phyloP scores from a whole-genome alignment of 306 rosid species.

The Ormosia semicastrata region DNA sequence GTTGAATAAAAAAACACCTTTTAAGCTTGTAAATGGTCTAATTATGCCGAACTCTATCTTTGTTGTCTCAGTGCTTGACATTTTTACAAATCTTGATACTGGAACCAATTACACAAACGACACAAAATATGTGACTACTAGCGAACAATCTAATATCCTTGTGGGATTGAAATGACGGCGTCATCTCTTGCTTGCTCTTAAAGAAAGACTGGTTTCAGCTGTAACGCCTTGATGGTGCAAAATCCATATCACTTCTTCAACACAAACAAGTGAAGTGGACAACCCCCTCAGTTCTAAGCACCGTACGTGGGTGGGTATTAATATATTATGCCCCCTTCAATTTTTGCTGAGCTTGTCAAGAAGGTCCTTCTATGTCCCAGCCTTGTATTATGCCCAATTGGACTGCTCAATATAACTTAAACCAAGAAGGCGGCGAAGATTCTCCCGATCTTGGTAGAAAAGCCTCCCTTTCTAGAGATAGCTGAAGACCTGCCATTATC shows the following conservation, averaged over 20 bases:
- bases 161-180: background rate
- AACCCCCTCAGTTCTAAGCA: background rate
- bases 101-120: background rate
- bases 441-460: slow-evolving; percentile 55
- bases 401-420: slow-evolving; percentile 40
- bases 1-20: too few species aligned
- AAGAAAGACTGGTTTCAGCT: background rate
- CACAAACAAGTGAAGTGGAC: background rate
- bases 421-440: slow-evolving; percentile 36
- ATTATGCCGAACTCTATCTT: background rate
- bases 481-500: slow-evolving; percentile 49
- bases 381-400: background rate
- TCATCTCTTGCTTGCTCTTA: background rate
- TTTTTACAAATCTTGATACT: background rate
- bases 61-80: background rate
- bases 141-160: background rate
- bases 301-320: background rate
- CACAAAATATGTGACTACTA: background rate
- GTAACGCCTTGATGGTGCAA: background rate
- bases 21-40: background rate
- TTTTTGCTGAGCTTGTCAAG: background rate
- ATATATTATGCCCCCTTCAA: background rate
- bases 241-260: slow-evolving; percentile 1
- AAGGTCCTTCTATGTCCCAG: background rate
- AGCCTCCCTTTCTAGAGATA: slow-evolving; percentile 64